These are phyloP conservation scores for Phytopythium aichiense DNA, from an alignment of 352 stramenopile species.

Conservation along the genomic window DNA sequence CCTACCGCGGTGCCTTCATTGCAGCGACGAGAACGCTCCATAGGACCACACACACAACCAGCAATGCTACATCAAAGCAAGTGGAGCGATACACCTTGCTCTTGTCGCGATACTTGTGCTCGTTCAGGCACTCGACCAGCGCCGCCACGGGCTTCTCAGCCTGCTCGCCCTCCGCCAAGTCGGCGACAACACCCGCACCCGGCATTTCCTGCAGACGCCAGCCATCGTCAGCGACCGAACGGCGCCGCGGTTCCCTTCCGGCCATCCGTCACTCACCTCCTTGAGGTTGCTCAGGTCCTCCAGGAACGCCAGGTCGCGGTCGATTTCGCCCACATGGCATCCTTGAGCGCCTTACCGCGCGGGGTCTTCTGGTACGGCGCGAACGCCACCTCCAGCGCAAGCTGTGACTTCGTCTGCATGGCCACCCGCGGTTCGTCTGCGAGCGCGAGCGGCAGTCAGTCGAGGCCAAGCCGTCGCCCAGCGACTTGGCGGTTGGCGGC, in stretches of 20 bases:
- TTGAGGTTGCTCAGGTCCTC: conserved; percentile 60
- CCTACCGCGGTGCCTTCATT: conserved; percentile 10
- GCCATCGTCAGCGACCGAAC: not conserved
- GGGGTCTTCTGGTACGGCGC: conserved; percentile 79
- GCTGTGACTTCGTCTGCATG: not conserved
- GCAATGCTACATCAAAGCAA: not conserved
- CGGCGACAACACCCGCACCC: conserved; percentile 48
- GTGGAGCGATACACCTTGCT: conserved; percentile 33
- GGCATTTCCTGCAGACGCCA: conserved; percentile 47
- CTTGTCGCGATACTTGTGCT: conserved; percentile 65
- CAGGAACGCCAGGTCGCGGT: conserved; percentile 71
- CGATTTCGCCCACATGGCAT: conserved; percentile 66
- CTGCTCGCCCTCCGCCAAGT: conserved; percentile 45
- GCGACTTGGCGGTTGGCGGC: not conserved
- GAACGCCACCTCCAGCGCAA: conserved; percentile 57
- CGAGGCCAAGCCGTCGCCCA: too few relatives aligned
- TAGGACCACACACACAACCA: not conserved
- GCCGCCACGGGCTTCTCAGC: conserved; percentile 67
- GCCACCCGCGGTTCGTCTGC: not conserved
- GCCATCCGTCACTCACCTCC: conserved; percentile 31
- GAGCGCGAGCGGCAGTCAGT: not conserved
- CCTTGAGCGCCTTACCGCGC: conserved; percentile 74
- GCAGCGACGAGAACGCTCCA: conserved; percentile 3
- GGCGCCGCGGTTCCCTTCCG: not conserved
- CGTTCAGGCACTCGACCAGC: conserved; percentile 82